Base-by-base conservation (phyloP, 257 asterid genomes). In the Solanum piurae region DNA sequence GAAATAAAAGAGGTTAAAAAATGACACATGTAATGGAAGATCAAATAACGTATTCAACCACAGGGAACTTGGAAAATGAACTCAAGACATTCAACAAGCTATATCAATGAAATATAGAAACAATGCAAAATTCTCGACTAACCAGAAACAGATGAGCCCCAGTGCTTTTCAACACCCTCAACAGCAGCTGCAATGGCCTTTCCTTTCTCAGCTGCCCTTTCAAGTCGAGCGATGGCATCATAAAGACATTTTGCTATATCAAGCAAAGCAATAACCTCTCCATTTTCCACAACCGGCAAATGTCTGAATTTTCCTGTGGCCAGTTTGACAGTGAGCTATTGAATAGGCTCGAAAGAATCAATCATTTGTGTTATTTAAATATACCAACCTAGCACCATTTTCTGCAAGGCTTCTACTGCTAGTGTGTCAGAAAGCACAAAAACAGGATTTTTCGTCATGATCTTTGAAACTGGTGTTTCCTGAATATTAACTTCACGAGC, bases 131-230 rank as follows among this genome's bases (percentile, higher is more conserved):
- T 49, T 76, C 12, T 86, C 82, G 80, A 94, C 97, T 66, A 86
- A 97, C 99, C 99, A 76, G 98, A 92, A 75, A 89, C 91, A 52
- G 98, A 92, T 75, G 99, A 88, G 29, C 99, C 98, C 99, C 99
- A 96, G 84, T 96, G 99, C 91, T 95, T 97, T 91, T 97, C 99
- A 86, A 95, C 99, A 72, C 99, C 99, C 93, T 97, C 98, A 86
- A 97, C 99, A 34, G 98, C 98, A 89, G 99, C 98, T 33, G 99
- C 98, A 79, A 96, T 96, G 86, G 99, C 99, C 91, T 97, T 97
- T 87, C 99, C 99, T 93, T 97, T 97, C 93, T 97, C 99, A 76
- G 99, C 95, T 36, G 98, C 98, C 91, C 98, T 94, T 92, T 97
- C 99, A 96, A 97, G 89, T 87, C 99, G 98, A 87, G 99, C 96